Evolutionary conservation across 345 rosid genomes (phyloP).

Genomic region (Melaleuca quinquenervia): DNA sequence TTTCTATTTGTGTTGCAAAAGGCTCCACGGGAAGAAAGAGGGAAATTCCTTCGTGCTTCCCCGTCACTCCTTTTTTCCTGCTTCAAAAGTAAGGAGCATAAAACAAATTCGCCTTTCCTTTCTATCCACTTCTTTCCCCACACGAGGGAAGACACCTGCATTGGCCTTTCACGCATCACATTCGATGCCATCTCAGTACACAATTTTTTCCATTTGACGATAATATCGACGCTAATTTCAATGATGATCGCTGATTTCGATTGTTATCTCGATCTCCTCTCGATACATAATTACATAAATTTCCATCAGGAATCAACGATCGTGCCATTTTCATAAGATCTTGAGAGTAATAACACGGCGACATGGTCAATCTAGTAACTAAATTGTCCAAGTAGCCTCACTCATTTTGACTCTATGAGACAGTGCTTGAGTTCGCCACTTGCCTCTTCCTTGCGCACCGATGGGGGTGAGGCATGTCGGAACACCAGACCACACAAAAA

Average conservation of each 20-base stretch:
- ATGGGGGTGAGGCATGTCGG: too few species aligned
- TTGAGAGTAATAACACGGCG: accelerated
- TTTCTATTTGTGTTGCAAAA: background rate
- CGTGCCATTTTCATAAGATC: background rate
- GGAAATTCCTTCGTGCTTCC: background rate
- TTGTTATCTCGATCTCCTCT: background rate
- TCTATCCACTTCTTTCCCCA: background rate
- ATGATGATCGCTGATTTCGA: background rate
- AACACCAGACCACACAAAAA: background rate
- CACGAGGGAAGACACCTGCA: background rate
- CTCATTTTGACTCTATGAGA: background rate
- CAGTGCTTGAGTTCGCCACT: background rate
- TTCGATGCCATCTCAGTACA: background rate
- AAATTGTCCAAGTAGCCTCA: background rate
- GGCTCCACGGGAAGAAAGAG: background rate
- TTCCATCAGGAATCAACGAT: background rate
- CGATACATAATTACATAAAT: background rate
- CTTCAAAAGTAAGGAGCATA: background rate
- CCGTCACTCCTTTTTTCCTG: background rate
- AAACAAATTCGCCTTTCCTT: background rate
- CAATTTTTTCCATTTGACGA: background rate
- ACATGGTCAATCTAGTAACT: background rate
- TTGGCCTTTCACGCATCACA: background rate
- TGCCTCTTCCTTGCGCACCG: background rate
- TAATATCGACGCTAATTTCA: background rate